Evolutionary conservation across 78 protist species (phyloP).

Genomic region (Chrysochromulina tobinii): DNA sequence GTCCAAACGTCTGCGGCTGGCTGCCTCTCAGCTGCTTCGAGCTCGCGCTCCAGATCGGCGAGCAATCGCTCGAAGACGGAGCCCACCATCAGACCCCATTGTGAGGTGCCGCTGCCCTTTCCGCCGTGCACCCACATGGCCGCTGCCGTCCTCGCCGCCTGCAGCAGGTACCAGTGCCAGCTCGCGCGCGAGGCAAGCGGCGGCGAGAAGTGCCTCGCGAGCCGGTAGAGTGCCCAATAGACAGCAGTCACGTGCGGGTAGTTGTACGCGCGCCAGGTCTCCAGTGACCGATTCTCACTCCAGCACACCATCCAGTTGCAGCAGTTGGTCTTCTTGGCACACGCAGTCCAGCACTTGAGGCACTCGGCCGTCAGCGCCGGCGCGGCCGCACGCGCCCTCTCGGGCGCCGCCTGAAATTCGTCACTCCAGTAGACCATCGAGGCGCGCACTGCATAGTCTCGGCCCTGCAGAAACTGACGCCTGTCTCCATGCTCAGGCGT

Average conservation of each 20-base stretch:
- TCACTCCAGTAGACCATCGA: too few relatives aligned
- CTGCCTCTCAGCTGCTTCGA: too few relatives aligned
- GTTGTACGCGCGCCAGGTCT: conserved; percentile 9
- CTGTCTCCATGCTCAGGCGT: neutral
- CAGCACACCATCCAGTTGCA: neutral
- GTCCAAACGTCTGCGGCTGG: too few relatives aligned
- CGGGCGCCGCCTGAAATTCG: too few relatives aligned
- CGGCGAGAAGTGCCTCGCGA: neutral
- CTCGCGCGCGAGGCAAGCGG: neutral
- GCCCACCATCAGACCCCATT: conserved; percentile 8
- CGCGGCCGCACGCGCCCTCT: too few relatives aligned
- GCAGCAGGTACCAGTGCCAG: neutral
- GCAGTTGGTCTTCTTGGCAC: too few relatives aligned
- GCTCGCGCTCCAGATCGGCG: neutral
- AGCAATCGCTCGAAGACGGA: neutral
- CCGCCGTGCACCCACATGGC: neutral
- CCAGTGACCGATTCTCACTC: neutral
- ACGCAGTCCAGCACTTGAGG: neutral
- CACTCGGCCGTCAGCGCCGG: neutral
- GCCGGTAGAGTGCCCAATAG: neutral
- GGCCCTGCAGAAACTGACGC: neutral
- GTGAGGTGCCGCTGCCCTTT: neutral
- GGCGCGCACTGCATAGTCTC: neutral
- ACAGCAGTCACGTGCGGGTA: neutral
- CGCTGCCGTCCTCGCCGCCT: neutral